phyloP scores from a whole-genome alignment of 2,329 filamentous ascomycete species.

The Xylaria sp. region DNA sequence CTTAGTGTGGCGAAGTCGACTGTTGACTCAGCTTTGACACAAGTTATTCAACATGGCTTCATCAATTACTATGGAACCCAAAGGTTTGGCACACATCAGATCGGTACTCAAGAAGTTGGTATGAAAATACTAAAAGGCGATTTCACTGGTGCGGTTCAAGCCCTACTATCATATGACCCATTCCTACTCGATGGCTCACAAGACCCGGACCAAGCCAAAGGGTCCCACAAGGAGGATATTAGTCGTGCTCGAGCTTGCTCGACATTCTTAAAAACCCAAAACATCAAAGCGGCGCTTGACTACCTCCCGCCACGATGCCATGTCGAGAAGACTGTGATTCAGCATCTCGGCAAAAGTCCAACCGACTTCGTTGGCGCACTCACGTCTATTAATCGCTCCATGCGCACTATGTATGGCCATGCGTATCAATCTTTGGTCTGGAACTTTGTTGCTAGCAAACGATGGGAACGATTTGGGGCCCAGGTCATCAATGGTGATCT shows the following conservation, averaged over 20 bases:
- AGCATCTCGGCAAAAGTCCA: conserved; percentile 71
- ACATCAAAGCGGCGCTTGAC: conserved; percentile 69
- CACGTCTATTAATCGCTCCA: conserved; percentile 79
- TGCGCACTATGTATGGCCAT: conserved; percentile 95
- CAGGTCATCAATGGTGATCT: conserved; percentile 87
- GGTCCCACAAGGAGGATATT: conserved; percentile 77
- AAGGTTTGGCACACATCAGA: conserved; percentile 88
- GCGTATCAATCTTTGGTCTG: conserved; percentile 96
- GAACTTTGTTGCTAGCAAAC: conserved; percentile 85
- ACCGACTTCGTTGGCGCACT: conserved; percentile 84
- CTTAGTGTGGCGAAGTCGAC: conserved; percentile 59
- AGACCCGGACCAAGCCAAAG: conserved; percentile 53
- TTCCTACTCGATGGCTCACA: conserved; percentile 64
- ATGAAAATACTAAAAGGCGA: conserved; percentile 84
- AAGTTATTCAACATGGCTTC: conserved; percentile 81
- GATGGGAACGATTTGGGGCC: conserved; percentile 80
- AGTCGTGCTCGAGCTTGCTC: conserved; percentile 82
- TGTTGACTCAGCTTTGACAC: conserved; percentile 69
- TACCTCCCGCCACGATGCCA: conserved; percentile 82
- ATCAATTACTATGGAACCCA: conserved; percentile 99
- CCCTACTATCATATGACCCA: conserved; percentile 78
- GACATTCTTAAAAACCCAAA: conserved; percentile 73
- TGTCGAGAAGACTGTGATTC: conserved; percentile 82
- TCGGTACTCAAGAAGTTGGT: conserved; percentile 87
- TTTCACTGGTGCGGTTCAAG: conserved; percentile 81